Evolutionary conservation across 2,329 filamentous ascomycete genomes (phyloP).

Genomic region (Alternaria gansuensis): DNA sequence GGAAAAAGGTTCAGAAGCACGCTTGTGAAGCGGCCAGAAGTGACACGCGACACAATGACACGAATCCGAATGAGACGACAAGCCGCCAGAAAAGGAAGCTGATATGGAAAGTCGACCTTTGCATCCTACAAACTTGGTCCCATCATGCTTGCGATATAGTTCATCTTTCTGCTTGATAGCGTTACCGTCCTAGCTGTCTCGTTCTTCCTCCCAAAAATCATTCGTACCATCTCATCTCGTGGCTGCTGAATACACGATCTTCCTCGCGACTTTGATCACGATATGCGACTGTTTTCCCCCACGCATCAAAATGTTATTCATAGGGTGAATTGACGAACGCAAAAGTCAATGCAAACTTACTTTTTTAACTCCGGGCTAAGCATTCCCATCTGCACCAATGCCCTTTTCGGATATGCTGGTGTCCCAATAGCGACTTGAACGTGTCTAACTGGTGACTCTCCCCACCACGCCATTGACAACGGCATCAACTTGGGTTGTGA

Average conservation of each 20-base stretch:
- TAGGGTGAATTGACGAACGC: conserved; percentile 70
- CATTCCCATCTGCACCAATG: conserved; percentile 28
- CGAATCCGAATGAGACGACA: conserved; percentile 60
- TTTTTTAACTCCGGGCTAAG: conserved; percentile 71
- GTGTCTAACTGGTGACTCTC: conserved; percentile 67
- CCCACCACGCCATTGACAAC: conserved; percentile 72
- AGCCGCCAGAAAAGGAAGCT: conserved; percentile 62
- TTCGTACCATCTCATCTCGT: conserved; percentile 72
- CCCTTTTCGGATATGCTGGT: conserved; percentile 75
- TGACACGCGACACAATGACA: conserved; percentile 18
- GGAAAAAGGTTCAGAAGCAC: conserved; percentile 17
- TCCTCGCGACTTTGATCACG: conserved; percentile 64
- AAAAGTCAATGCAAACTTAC: conserved; percentile 72
- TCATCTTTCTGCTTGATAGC: conserved; percentile 69
- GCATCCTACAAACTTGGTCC: conserved; percentile 69
- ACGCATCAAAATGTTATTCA: conserved; percentile 67
- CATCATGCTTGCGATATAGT: conserved; percentile 63
- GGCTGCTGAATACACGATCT: conserved; percentile 73
- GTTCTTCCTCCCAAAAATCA: conserved; percentile 74
- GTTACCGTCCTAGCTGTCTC: conserved; percentile 73
- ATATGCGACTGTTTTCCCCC: conserved; percentile 73
- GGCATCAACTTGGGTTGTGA: conserved; percentile 47
- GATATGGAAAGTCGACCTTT: conserved; percentile 68
- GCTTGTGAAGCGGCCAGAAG: conserved; percentile 12
- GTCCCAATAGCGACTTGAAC: conserved; percentile 70